Evolutionary conservation across 768 basidiomycete species (phyloP), one percentile per base, ranked within the genome.

Genomic region (Leccinum rimulosum): DNA sequence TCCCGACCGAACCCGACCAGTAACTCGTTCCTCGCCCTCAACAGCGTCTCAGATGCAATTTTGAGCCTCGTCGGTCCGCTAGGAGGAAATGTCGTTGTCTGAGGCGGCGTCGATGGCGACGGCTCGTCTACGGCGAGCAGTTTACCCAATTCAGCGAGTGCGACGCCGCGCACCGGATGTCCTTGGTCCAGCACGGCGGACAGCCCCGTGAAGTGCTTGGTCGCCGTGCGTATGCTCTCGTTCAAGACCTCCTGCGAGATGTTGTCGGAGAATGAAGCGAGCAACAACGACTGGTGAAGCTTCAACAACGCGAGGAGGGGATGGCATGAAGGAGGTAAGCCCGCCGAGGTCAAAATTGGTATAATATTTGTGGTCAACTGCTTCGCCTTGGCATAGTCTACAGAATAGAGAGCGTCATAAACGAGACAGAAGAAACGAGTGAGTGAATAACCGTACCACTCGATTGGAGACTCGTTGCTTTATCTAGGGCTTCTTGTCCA

Each of bases 61-160:
- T 79, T 79, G 28, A 94, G 76, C 22, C 91, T 79, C 22, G 76
- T 69, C 3, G 84, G 79, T 1, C 89, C 90, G 4, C 83, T 86
- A 0, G 90, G 91, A 4, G 88, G 90, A 68, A 86, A 91, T 0
- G 68, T 40, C 15, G 64, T 57, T 12, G 57, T 61, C 28, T 61
- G 45, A 30, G 59, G 19, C 35, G 68, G 17, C 65, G 61, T 48
- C 14, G 64, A 60, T 2, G 84, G 82, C 3, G 73, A 70, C 0
- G 85, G 86, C 67, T 93, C 91, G 64, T 93, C 90, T 0, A 93
- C 88, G 0, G 84, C 83, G 6, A 95, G 78, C 7, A 94, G 74
- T 74, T 93, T 95, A 0, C 90, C 93, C 6, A 92, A 77, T 70
- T 95, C 93, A 3, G 87, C 85, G 8, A 88, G 75, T 4, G 89